A percentile compares a stretch with the other conserved stretches of the same genome.
phyloP scores from a whole-genome alignment of 2,329 filamentous ascomycete genomes.

The Clarireedia hainanense region DNA sequence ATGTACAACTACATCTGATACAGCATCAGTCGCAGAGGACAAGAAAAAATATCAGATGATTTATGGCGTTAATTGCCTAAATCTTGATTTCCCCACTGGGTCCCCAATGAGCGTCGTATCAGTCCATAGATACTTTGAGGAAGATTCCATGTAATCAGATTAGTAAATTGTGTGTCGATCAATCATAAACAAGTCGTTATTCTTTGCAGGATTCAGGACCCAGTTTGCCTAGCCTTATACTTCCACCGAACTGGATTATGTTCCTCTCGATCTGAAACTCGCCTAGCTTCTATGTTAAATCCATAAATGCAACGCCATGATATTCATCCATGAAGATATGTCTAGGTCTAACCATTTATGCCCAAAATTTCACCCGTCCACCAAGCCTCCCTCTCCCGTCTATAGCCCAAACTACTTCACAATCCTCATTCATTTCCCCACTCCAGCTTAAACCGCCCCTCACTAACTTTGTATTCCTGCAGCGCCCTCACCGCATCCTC shows the following conservation, averaged over 20 bases:
- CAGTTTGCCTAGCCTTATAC: neutral
- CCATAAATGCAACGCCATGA: neutral
- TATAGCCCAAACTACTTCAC: too few relatives aligned
- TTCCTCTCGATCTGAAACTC: neutral
- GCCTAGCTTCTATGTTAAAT: neutral
- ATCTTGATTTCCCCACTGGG: neutral
- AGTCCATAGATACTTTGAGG: too few relatives aligned
- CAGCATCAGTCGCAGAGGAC: neutral
- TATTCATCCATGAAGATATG: neutral
- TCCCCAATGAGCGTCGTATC: too few relatives aligned
- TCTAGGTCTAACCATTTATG: neutral
- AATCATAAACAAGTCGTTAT: neutral
- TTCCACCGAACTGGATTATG: too few relatives aligned
- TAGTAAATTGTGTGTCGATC: too few relatives aligned
- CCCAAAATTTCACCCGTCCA: neutral
- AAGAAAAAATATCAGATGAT: neutral
- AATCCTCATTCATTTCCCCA: conserved; percentile 50
- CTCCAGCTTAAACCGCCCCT: conserved; percentile 69
- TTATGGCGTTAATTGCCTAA: neutral
- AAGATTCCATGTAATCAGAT: too few relatives aligned
- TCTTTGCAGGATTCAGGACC: neutral
- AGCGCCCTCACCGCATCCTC: conserved; percentile 66
- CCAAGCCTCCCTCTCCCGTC: neutral
- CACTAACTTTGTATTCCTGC: conserved; percentile 65
- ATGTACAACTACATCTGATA: conserved; percentile 10